Evolutionary conservation across 768 basidiomycete species (phyloP).

Genomic region (Calocera viscosa): DNA sequence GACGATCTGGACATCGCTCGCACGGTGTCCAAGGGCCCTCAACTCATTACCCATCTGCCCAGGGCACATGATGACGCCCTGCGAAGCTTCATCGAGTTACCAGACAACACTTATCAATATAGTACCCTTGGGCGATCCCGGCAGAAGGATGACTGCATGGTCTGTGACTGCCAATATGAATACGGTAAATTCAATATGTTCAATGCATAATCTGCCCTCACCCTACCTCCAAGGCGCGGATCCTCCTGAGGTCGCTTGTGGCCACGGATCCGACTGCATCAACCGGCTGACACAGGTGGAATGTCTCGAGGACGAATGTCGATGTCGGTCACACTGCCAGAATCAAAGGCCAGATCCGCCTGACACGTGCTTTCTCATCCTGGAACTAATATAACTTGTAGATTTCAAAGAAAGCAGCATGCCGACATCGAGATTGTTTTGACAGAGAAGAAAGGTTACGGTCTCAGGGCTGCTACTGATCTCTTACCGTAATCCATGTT

Average conservation of each 20-base stretch:
- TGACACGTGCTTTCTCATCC: conserved; percentile 5
- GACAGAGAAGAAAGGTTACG: conserved; percentile 94
- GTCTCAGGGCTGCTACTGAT: conserved; percentile 56
- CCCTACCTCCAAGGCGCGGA: conserved; percentile 39
- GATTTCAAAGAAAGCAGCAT: conserved; percentile 80
- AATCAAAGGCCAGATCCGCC: conserved; percentile 69
- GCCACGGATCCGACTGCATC: conserved; percentile 83
- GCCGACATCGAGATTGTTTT: conserved; percentile 77
- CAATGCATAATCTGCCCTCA: background rate
- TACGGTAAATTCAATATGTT: conserved; percentile 48
- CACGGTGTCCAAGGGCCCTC: conserved; percentile 10
- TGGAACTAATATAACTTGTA: conserved; percentile 24
- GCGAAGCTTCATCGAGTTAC: conserved; percentile 58
- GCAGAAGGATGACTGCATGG: conserved; percentile 84
- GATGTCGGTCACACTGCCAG: conserved; percentile 65
- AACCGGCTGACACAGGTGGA: conserved; percentile 95
- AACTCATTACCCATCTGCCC: conserved; percentile 67
- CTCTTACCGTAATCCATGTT: conserved; percentile 27
- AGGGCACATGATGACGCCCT: conserved; percentile 61
- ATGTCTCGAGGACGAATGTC: conserved; percentile 82
- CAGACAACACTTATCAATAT: conserved; percentile 75
- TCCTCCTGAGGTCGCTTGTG: conserved; percentile 59
- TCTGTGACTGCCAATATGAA: conserved; percentile 83
- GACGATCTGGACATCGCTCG: background rate
- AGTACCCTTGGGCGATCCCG: conserved; percentile 74